A percentile compares a stretch with the other conserved stretches of the same genome.
Conservation (phyloP, 148 eudicot genomes). For the Linanthus parryae region DNA sequence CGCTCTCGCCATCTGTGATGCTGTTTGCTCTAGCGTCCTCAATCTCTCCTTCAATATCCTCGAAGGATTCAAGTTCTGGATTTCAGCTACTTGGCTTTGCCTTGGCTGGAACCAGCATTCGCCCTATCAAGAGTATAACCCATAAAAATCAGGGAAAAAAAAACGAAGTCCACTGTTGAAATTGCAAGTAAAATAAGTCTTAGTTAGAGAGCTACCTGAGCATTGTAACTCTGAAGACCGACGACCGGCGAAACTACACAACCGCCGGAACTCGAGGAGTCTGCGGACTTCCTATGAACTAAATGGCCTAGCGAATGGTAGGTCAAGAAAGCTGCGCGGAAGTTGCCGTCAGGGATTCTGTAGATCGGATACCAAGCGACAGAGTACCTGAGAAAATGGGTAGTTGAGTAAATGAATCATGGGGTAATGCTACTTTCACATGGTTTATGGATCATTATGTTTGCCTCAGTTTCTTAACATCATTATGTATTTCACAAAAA, state of each 20-base stretch:
- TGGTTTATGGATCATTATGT: neutral
- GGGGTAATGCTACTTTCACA: neutral
- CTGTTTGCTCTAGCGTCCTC: constrained; percentile 38
- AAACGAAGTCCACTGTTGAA: neutral
- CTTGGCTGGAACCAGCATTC: constrained; percentile 41
- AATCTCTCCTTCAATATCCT: constrained; percentile 34
- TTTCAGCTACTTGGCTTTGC: constrained; percentile 5
- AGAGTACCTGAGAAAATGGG: constrained; percentile 33
- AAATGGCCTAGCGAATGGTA: constrained; percentile 52
- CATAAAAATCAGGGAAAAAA: neutral
- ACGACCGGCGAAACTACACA: constrained; percentile 36
- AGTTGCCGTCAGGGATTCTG: constrained; percentile 46
- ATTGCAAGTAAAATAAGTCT: neutral
- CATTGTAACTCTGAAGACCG: constrained; percentile 47
- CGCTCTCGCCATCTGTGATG: constrained; percentile 42
- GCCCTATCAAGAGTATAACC: constrained; percentile 21
- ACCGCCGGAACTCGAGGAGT: constrained; percentile 11
- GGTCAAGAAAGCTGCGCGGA: constrained; percentile 53
- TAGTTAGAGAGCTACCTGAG: constrained; percentile 39
- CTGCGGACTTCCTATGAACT: constrained; percentile 12
- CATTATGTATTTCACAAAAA: neutral
- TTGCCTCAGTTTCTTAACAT: neutral
- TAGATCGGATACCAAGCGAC: constrained; percentile 66
- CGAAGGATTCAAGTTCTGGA: constrained; percentile 11
- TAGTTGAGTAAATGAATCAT: constrained; percentile 3